Evolutionary conservation across 352 stramenopile genomes (phyloP).

Genomic region (Phytophthora aleatoria): DNA sequence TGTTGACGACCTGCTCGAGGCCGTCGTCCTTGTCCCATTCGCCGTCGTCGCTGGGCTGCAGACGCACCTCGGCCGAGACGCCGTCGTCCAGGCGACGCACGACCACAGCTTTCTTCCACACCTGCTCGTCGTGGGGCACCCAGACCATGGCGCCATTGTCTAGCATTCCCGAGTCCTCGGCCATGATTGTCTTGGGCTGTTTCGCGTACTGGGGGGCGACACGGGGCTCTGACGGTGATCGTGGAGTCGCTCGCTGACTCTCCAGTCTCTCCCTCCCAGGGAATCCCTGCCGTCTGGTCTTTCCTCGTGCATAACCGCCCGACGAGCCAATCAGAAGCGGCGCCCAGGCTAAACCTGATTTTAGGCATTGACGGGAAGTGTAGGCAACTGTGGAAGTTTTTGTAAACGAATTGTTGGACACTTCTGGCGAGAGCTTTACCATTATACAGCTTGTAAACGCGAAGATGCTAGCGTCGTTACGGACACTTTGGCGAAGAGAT

Average conservation of each 20-base stretch:
- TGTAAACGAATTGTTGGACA: background rate
- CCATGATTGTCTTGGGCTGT: conserved; percentile 31
- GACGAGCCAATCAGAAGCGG: conserved; percentile 27
- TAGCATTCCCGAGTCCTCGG: conserved; percentile 51
- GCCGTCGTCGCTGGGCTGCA: conserved; percentile 60
- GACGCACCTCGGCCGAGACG: conserved; percentile 56
- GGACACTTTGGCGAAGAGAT: background rate
- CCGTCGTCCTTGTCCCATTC: conserved; percentile 68
- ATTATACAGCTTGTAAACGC: background rate
- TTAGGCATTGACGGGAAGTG: background rate
- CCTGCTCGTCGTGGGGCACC: conserved; percentile 74
- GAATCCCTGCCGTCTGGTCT: conserved; percentile 10
- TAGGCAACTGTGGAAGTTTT: background rate
- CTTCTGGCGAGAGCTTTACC: too few relatives aligned
- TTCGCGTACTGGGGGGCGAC: conserved; percentile 25
- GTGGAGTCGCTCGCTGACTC: conserved; percentile 35
- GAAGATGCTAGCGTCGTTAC: background rate
- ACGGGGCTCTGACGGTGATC: conserved; percentile 14
- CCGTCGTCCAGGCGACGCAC: conserved; percentile 59
- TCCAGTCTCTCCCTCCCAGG: conserved; percentile 23
- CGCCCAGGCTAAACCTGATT: conserved; percentile 10
- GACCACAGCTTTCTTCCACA: conserved; percentile 83
- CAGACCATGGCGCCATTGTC: conserved; percentile 79
- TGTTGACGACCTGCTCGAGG: conserved; percentile 61
- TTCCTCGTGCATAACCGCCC: conserved; percentile 30